phyloP scores from a whole-genome alignment of 2,329 filamentous ascomycete species.

The Venturia oleaginea region DNA sequence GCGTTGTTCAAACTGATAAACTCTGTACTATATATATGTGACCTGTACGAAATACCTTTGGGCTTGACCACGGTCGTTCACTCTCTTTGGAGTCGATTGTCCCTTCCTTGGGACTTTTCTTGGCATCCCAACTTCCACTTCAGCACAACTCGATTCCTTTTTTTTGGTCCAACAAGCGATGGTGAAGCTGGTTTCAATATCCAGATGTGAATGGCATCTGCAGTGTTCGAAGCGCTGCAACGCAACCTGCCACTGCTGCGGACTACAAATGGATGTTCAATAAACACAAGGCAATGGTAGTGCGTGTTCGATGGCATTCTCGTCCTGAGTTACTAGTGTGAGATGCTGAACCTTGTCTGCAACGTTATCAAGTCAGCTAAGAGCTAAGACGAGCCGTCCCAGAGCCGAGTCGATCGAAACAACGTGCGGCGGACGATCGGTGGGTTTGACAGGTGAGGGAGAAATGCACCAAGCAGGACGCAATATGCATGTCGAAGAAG shows the following conservation, averaged over 20 bases:
- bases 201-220: neutral
- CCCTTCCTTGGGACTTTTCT: neutral
- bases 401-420: neutral
- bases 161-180: neutral
- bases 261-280: neutral
- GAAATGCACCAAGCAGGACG: conserved; percentile 1
- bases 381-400: neutral
- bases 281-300: neutral
- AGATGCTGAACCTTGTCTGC: neutral
- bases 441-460: neutral
- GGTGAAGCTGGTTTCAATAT: neutral
- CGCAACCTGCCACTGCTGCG: neutral
- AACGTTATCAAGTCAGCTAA: neutral
- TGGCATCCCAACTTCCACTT: too few species aligned
- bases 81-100: neutral
- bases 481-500: neutral
- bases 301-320: neutral
- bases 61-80: neutral
- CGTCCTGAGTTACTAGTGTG: neutral
- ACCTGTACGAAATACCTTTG: neutral
- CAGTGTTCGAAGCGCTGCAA: neutral
- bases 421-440: neutral
- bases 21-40: conserved; percentile 1
- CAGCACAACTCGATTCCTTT: neutral
- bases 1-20: neutral